Base-by-base conservation (phyloP, 2,329 filamentous ascomycete species). In the Colletotrichum noveboracense region DNA sequence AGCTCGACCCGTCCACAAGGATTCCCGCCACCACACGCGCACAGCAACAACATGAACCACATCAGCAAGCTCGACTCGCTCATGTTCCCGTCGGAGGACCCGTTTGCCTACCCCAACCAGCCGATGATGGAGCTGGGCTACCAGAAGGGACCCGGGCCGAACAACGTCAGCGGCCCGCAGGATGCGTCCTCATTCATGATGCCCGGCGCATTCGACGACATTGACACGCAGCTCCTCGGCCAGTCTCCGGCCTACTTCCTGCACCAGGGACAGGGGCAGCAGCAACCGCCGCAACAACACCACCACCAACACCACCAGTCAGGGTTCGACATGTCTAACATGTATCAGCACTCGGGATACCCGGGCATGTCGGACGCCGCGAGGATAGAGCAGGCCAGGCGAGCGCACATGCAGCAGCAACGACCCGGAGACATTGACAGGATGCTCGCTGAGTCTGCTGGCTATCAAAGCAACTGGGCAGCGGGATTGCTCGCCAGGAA, bases 31-130 rank as follows among this genome's bases (percentile, higher is more conserved):
- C 72, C 82, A 80, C 76, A 81, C 77, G 67, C 78, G 38, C 38
- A 48, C 38, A 48, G 18, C 78, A 81, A 80, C 69, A 82, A 79
- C 36, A 81, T 84, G 62, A 90, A 87, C 79, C 85, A 86, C 6
- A 86, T 96, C 18, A 91, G 94, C 78, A 94, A 95, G 81, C 89
- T 96, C 8, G 93, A 93, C 74, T 91, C 93, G 5, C 91, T 96
- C 85, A 96, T 96, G 93, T 96, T 96, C 80, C 93, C 94, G 2
- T 93, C 94, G 0, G 90, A 91, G 38, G 94, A 96, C 79, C 94
- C 94, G 0, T 94, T 96, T 77, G 93, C 93, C 0, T 97, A 96
- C 80, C 94, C 94, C 0, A 95, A 93, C 80, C 94, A 95, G 78
- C 92, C 94, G 1, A 91, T 94, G 86, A 92, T 93, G 86, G 88